Base-by-base conservation (phyloP, 768 basidiomycete species). In the Sporobolomyces roseus region DNA sequence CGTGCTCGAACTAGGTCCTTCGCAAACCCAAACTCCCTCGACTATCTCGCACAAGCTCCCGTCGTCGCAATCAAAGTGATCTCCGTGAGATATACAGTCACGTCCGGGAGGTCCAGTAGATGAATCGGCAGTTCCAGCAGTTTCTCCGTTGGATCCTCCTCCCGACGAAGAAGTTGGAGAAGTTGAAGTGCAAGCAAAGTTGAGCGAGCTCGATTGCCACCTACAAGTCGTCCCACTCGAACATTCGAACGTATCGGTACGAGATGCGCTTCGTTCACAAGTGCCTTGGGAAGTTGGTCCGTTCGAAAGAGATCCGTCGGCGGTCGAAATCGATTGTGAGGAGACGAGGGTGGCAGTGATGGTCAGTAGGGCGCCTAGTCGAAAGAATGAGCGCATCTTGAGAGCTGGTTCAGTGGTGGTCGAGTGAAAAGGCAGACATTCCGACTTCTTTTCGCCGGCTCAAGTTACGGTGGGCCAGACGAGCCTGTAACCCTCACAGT, bases 11-110 rank as follows among this genome's bases (percentile, higher is more conserved):
- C 55, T 43, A 1, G 32, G 25, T 2, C 41, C 46, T 32, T 70
- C 68, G 58, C 72, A 73, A 1, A 66, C 30, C 72, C 72, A 73
- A 0, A 32, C 61, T 16, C 54, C 27, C 6, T 63, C 65, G 23
- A 46, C 45, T 21, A 54, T 12, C 62, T 73, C 72, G 59, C 72
- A 73, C 32, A 61, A 61, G 5, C 52, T 54, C 23, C 72, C 72
- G 25, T 73, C 63, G 10, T 49, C 32, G 62, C 72, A 73, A 41
- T 73, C 72, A 41, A 35, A 73, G 35, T 73, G 72, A n/a, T 49
- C 68, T 0, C 4, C 16, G 25, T 73, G 72, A 30, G 56, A 23
- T 3, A 36, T 51, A 55, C 71, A 73, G 1, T 41, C n/a, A 12
- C 60, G 46, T 2, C 59, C 63, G 1, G 64, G 64, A 3, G 69